Evolutionary conservation across 768 basidiomycete genomes (phyloP).

Genomic region (Boletus eberwhitei): DNA sequence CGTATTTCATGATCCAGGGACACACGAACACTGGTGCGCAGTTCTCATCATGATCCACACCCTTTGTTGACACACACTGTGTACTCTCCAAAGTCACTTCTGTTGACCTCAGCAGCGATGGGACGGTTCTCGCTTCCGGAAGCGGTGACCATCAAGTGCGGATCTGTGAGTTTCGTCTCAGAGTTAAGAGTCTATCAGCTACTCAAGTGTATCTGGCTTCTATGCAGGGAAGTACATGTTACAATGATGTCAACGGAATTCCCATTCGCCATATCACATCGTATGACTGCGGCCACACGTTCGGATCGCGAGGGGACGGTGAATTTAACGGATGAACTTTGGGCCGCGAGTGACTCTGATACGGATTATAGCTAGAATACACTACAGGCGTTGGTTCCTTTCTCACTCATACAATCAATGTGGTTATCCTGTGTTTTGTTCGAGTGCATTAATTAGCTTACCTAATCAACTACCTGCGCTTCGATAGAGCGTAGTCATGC

Average conservation of each 20-base stretch:
- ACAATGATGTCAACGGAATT: conserved; percentile 18
- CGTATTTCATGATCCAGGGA: conserved; percentile 36
- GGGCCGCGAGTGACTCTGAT: conserved; percentile 3
- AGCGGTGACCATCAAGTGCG: conserved; percentile 37
- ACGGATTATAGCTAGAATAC: neutral
- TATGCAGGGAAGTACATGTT: conserved; percentile 26
- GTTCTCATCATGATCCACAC: conserved; percentile 20
- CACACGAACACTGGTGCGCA: conserved; percentile 34
- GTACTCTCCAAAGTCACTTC: conserved; percentile 30
- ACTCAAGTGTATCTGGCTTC: conserved; percentile 11
- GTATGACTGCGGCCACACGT: neutral
- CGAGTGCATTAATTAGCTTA: conserved; percentile 18
- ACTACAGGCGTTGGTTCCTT: neutral
- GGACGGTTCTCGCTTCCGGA: conserved; percentile 33
- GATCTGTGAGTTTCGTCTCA: conserved; percentile 31
- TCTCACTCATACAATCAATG: neutral
- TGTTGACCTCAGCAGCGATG: conserved; percentile 35
- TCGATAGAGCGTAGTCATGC: neutral
- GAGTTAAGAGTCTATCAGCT: conserved; percentile 11
- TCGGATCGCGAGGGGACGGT: conserved; percentile 9
- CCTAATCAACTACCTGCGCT: conserved; percentile 14
- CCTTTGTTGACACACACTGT: conserved; percentile 9
- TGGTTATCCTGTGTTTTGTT: neutral
- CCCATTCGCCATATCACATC: neutral
- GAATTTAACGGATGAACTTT: conserved; percentile 1